Evolutionary conservation across 805 yeast genomes (phyloP).

Genomic region (Maudiozyma barnettii): DNA sequence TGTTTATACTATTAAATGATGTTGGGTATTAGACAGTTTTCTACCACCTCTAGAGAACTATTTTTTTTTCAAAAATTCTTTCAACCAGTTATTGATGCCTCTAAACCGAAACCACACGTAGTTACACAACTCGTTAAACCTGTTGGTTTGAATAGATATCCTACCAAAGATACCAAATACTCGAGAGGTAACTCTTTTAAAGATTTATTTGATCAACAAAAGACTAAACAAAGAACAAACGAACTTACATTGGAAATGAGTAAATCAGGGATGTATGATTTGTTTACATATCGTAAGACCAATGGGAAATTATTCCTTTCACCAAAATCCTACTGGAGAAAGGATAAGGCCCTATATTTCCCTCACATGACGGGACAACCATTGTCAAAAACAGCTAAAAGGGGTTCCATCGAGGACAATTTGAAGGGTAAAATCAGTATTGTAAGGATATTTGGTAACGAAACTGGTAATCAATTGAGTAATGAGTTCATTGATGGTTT

Average conservation of each 20-base stretch:
- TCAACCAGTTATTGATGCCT: constrained; percentile 30
- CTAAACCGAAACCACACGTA: constrained; percentile 28
- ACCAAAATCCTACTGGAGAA: constrained; percentile 69
- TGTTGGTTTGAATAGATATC: constrained; percentile 36
- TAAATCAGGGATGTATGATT: constrained; percentile 57
- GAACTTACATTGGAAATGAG: constrained; percentile 55
- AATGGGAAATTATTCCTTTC: constrained; percentile 78
- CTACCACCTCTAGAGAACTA: constrained; percentile 1
- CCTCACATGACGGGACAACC: constrained; percentile 65
- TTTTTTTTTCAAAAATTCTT: constrained; percentile 27
- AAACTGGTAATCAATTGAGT: constrained; percentile 61
- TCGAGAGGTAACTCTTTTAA: constrained; percentile 36
- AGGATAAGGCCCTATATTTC: constrained; percentile 65
- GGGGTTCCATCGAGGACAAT: constrained; percentile 20
- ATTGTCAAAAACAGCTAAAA: constrained; percentile 28
- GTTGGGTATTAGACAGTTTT: neutral
- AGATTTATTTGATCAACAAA: constrained; percentile 41
- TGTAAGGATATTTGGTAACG: constrained; percentile 23
- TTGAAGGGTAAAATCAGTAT: constrained; percentile 25
- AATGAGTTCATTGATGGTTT: constrained; percentile 28
- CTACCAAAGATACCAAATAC: constrained; percentile 20
- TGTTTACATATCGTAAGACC: constrained; percentile 57
- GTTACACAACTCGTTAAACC: constrained; percentile 35
- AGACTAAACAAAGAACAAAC: constrained; percentile 38
- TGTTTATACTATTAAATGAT: neutral